phyloP scores from a whole-genome alignment of 2,329 filamentous ascomycete species.

The Corniculantispora saksenae region DNA sequence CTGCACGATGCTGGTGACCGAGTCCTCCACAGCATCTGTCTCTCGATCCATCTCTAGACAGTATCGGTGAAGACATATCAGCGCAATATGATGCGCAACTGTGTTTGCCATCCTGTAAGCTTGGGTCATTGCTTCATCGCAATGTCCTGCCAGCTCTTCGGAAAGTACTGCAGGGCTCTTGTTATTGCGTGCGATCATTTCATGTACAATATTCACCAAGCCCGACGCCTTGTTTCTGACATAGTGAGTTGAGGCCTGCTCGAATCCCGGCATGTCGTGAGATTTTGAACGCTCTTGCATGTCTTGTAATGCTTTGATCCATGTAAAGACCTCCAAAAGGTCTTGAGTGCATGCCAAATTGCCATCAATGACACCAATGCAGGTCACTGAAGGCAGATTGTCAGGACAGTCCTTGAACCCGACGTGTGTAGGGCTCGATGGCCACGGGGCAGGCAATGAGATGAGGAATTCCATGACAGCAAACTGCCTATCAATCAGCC shows the following conservation, averaged over 20 bases:
- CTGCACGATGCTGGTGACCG: neutral
- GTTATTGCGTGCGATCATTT: conserved; percentile 8
- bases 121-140: neutral
- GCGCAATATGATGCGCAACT: neutral
- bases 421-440: neutral
- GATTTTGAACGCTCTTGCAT: neutral
- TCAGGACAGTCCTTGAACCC: neutral
- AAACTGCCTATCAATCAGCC: conserved; percentile 7
- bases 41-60: neutral
- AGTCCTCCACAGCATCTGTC: neutral
- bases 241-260: neutral
- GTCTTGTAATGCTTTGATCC: neutral
- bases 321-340: neutral
- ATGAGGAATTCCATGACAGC: neutral
- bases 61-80: neutral
- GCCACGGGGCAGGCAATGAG: neutral
- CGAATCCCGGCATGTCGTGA: neutral
- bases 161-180: neutral
- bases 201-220: conserved; percentile 1
- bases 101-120: neutral
- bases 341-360: conserved; percentile 5
- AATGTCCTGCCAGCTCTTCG: conserved; percentile 1
- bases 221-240: neutral
- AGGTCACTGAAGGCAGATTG: neutral
- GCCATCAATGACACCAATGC: conserved; percentile 5